Base-by-base conservation (phyloP, 352 stramenopile species). In the Pythium insidiosum region DNA sequence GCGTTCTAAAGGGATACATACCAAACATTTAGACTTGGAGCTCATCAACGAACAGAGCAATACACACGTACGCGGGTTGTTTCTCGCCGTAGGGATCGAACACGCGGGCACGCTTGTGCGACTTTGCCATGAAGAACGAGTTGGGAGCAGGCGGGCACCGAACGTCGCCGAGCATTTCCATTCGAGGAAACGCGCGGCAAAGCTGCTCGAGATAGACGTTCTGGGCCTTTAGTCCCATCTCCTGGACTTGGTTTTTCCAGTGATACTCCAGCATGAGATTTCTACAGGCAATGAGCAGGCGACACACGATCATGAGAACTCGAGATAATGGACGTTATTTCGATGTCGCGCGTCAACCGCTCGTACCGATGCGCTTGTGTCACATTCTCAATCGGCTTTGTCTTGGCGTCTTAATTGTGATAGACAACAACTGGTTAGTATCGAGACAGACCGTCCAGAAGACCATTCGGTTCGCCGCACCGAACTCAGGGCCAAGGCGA, bases 221-320 rank as follows among this genome's bases (percentile, higher is more conserved):
- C 51, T 88, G 75, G 18, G 77, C 77, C 52, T 90, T 90, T 25
- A 68, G 53, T 10, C 75, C 78, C 80, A 93, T 88, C 40, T 93
- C 77, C 54, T 90, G 80, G 37, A 93, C 80, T 37, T 88, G 77
- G 53, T 85, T 88, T 52, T 93, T 93, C 80, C 80, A 93, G 50
- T 93, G 77, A 37, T 90, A 93, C 69, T 93, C 80, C 18, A 93
- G 71, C 75, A 90, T 84, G 43, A 93, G 67, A 52, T 93, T 93
- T 40, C 69, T 6, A 18, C 13, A 11, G 11, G 13, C 16, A 12
- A 26, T 38, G 10, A 24, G 1, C 20, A 43, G 2, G 9, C 23
- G 30, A n/a, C n/a, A n/a, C n/a, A n/a, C n/a, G n/a, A n/a, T n/a
- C n/a, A n/a, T n/a, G n/a, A n/a, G n/a, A n/a, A n/a, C n/a, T n/a